A percentile compares a stretch with the other conserved stretches of the same genome.
These are phyloP conservation scores for Thraustotheca clavata DNA, from an alignment of 352 stramenopile genomes.

Conservation along the genomic window DNA sequence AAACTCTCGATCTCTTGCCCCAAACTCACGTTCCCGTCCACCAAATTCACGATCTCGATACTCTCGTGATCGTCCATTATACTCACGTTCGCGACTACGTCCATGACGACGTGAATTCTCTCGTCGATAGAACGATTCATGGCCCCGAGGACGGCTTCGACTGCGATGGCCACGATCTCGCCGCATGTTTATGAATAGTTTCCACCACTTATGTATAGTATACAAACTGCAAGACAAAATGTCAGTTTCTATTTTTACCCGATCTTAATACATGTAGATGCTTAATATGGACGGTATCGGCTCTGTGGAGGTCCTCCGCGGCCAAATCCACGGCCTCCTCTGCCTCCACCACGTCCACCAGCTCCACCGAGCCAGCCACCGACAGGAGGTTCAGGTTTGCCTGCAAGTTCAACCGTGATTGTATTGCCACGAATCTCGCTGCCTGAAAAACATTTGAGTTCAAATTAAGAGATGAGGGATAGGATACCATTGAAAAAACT, in stretches of 20 bases:
- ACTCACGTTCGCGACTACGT: background rate
- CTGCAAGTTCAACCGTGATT: slow-evolving; percentile 79
- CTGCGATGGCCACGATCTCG: background rate
- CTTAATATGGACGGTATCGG: slow-evolving; percentile 19
- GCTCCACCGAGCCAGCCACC: slow-evolving; percentile 58
- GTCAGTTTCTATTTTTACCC: background rate
- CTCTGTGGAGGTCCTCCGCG: slow-evolving; percentile 26
- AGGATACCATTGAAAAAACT: slow-evolving; percentile 73
- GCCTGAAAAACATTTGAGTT: slow-evolving; percentile 25
- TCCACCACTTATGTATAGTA: background rate
- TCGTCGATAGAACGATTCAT: background rate
- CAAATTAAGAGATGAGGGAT: background rate
- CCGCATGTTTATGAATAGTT: background rate
- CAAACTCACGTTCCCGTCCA: no score
- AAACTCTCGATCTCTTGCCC: no score
- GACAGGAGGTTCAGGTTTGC: slow-evolving; percentile 68
- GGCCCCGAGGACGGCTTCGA: background rate
- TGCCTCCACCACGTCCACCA: slow-evolving; percentile 30
- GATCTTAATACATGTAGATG: background rate
- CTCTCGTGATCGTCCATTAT: background rate
- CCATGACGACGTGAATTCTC: slow-evolving; percentile 7
- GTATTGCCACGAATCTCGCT: slow-evolving; percentile 66
- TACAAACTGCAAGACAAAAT: background rate
- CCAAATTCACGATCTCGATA: no score
- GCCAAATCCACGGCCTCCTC: slow-evolving; percentile 26